Percentiles rank a stretch among this genome's conserved stretches.
Evolutionary conservation across 1,284 basidiomycete species (phyloP).

Genomic region (Apiotrichum laibachii): DNA sequence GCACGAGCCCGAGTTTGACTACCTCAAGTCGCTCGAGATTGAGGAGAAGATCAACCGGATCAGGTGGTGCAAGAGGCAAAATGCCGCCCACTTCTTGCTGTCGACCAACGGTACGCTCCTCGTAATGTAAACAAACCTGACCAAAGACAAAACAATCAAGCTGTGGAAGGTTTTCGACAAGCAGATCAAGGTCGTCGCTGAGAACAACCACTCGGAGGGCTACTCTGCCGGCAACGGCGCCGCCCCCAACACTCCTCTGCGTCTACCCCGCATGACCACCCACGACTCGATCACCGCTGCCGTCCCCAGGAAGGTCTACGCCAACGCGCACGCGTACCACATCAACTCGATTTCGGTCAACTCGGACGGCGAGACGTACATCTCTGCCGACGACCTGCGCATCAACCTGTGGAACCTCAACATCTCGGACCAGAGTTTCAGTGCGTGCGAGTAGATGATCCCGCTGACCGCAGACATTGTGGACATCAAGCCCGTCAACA

Average conservation of each 20-base stretch:
- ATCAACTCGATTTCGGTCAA: slow-evolving; percentile 99
- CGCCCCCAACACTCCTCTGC: slow-evolving; percentile 59
- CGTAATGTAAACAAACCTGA: slow-evolving; percentile 8
- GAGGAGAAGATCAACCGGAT: slow-evolving; percentile 99
- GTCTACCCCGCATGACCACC: slow-evolving; percentile 81
- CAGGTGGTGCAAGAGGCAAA: slow-evolving; percentile 99
- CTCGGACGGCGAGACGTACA: slow-evolving; percentile 98
- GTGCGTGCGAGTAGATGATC: slow-evolving; percentile 58
- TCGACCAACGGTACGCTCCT: slow-evolving; percentile 81
- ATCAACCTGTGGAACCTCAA: slow-evolving; percentile 98
- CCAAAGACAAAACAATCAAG: slow-evolving; percentile 97
- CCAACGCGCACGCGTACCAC: slow-evolving; percentile 99
- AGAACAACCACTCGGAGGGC: slow-evolving; percentile 90
- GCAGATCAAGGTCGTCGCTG: slow-evolving; percentile 89
- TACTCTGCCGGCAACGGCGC: slow-evolving; percentile 45
- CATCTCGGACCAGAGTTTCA: slow-evolving; percentile 99
- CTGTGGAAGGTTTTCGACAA: slow-evolving; percentile 99
- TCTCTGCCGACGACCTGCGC: slow-evolving; percentile 94
- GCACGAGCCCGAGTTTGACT: slow-evolving; percentile 99
- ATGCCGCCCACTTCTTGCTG: slow-evolving; percentile 92
- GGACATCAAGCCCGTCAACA: slow-evolving; percentile 99
- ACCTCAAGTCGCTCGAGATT: slow-evolving; percentile 98
- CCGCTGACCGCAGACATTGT: slow-evolving; percentile 74
- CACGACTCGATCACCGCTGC: slow-evolving; percentile 99
- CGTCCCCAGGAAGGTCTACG: slow-evolving; percentile 96